Percentiles rank a stretch among this genome's conserved stretches.
Conservation (phyloP, 768 basidiomycete genomes). For the Termitomyces sp. region DNA sequence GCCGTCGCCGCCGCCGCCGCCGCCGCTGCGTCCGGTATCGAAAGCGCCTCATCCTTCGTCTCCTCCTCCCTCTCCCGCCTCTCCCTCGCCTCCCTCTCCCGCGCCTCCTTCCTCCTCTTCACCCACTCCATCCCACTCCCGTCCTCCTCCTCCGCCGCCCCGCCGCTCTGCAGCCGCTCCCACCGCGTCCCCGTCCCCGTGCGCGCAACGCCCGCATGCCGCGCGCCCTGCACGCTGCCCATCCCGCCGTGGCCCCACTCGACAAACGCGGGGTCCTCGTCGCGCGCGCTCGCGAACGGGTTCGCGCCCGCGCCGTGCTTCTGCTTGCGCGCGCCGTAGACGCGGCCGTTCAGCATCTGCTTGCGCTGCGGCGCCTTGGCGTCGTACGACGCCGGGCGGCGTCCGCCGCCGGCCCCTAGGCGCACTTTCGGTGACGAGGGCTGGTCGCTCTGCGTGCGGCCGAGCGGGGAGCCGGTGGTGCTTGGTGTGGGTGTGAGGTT, state of each 20-base stretch:
- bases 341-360: slow-evolving; percentile 81
- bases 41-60: neutral
- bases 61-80: slow-evolving; percentile 17
- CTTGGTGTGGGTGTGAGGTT: neutral
- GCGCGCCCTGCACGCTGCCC: slow-evolving; percentile 53
- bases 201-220: slow-evolving; percentile 24
- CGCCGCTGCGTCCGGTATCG: no score
- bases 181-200: slow-evolving; percentile 29
- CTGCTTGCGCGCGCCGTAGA: slow-evolving; percentile 56
- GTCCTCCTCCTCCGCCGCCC: slow-evolving; percentile 61
- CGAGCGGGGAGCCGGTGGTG: slow-evolving; percentile 10
- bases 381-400: neutral
- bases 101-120: slow-evolving; percentile 47
- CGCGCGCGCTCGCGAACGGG: slow-evolving; percentile 60
- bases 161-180: slow-evolving; percentile 31
- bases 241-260: slow-evolving; percentile 92
- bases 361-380: slow-evolving; percentile 21
- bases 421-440: neutral
- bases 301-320: no score
- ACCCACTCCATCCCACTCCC: slow-evolving; percentile 90
- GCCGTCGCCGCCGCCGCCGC: no score
- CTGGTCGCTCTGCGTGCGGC: slow-evolving; percentile 12
- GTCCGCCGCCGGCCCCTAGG: neutral
- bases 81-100: slow-evolving; percentile 29
- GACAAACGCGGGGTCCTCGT: slow-evolving; percentile 80